Conservation (phyloP, 1,139 yeast species). For the Hanseniaspora uvarum region DNA sequence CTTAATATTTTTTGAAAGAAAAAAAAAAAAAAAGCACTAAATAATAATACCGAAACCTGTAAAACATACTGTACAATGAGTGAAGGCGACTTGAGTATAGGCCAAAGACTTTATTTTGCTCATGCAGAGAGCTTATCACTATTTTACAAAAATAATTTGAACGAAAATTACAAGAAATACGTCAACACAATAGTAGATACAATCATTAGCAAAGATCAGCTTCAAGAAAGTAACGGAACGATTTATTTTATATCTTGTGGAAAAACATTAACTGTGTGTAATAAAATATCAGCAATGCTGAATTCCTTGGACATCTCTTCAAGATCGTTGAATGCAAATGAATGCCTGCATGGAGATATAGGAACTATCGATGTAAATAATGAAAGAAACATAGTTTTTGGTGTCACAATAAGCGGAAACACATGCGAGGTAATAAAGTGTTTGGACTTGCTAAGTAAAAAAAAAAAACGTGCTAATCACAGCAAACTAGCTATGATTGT, state of each 20-base stretch:
- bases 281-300: constrained; percentile 69
- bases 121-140: background rate
- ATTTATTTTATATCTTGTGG: constrained; percentile 75
- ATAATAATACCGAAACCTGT: background rate
- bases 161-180: background rate
- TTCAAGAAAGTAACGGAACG: constrained; percentile 55
- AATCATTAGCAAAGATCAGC: background rate
- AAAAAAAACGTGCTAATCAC: background rate
- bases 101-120: background rate
- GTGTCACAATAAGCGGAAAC: constrained; percentile 74
- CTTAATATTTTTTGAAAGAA: too few relatives aligned
- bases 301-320: constrained; percentile 68
- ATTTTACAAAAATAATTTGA: constrained; percentile 5
- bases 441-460: background rate
- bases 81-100: background rate
- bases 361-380: constrained; percentile 47
- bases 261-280: constrained; percentile 68
- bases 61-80: background rate
- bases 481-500: background rate
- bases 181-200: background rate
- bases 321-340: constrained; percentile 65
- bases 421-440: constrained; percentile 56
- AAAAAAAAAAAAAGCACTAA: too few relatives aligned
- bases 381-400: constrained; percentile 46
- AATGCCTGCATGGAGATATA: constrained; percentile 84